Percentiles rank a stretch among this genome's conserved stretches.
These are phyloP conservation scores for Phytophthora quininea DNA, from an alignment of 352 stramenopile genomes.

Conservation along the genomic window DNA sequence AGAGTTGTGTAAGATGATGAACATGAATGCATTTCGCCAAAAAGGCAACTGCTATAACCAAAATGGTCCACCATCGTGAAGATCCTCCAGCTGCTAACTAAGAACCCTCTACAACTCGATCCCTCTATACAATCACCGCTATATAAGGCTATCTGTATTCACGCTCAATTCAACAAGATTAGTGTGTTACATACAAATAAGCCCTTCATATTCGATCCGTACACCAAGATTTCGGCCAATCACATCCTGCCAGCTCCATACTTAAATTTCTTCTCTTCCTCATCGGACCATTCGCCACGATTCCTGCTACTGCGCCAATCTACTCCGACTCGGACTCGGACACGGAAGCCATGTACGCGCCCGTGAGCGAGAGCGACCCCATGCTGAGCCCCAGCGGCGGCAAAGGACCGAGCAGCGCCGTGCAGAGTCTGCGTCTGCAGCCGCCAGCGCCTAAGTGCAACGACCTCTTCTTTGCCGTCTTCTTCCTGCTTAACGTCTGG, in stretches of 20 bases:
- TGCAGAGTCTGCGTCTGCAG: constrained; percentile 74
- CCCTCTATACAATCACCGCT: too few relatives aligned
- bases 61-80: too few relatives aligned
- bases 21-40: background rate
- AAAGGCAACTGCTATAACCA: too few relatives aligned
- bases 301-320: constrained; percentile 18
- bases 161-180: too few relatives aligned
- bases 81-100: too few relatives aligned
- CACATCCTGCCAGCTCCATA: background rate
- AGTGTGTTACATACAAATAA: too few relatives aligned
- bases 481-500: constrained; percentile 72
- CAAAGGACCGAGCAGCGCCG: constrained; percentile 31
- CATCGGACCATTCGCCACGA: constrained; percentile 17
- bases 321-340: constrained; percentile 33
- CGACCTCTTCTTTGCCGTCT: constrained; percentile 69
- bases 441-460: constrained; percentile 67
- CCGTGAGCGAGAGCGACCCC: constrained; percentile 71
- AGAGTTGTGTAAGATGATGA: background rate
- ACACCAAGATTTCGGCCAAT: constrained; percentile 10
- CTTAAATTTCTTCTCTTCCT: background rate
- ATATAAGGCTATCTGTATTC: too few relatives aligned
- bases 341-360: constrained; percentile 70
- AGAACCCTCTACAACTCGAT: too few relatives aligned
- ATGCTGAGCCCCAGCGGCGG: constrained; percentile 68
- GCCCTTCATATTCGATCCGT: too few relatives aligned